Base-by-base conservation (phyloP, 1,284 basidiomycete species). In the Stygiomarasmius scandens region DNA sequence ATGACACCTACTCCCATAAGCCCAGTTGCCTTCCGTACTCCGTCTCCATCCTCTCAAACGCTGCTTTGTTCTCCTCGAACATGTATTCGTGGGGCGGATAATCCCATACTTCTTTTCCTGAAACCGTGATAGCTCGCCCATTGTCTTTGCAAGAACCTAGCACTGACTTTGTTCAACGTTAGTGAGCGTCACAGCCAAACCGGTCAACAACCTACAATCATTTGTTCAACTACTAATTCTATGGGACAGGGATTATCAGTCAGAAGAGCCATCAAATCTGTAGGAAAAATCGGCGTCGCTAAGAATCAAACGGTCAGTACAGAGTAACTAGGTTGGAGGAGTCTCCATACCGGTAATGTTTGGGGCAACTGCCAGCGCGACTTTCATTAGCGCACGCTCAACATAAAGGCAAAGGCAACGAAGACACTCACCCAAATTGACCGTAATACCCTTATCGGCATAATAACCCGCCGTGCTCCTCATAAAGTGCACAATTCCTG, bases 401-500 rank as follows among this genome's bases (percentile, higher is more conserved):
- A 27, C n/a, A 22, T 32, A 22, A 14, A 2, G 53, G 16, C 8
- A 22, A 54, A 54, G 23, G 10, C 11, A 32, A 19, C 10, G 23
- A 20, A 12, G n/a, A 9, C 0, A 55, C 61, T 55, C 27, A 65
- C 64, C 27, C 14, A 56, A 27, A 52, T 66, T 64, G 11, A 64
- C 54, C 5, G 64, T 64, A 22, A 66, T 58, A 20, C 58, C 54
- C 43, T 63, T 64, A 4, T 29, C 56, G 0, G 56, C 60, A 44
- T 64, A 64, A 25, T 62, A 60, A 12, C 54, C 45, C 1, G 64
- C 64, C 9, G 59, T 49, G n/a, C 56, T 60, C 41, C 63, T 60
- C 57, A 61, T 63, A 23, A 64, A 66, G 49, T 63, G 55, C 11
- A 64, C 44, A 16, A 66, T 55, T 16, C 55, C 64, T 1, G 61